Conservation (phyloP, 2,329 filamentous ascomycete species). For the Rhynchosporium graminicola region DNA sequence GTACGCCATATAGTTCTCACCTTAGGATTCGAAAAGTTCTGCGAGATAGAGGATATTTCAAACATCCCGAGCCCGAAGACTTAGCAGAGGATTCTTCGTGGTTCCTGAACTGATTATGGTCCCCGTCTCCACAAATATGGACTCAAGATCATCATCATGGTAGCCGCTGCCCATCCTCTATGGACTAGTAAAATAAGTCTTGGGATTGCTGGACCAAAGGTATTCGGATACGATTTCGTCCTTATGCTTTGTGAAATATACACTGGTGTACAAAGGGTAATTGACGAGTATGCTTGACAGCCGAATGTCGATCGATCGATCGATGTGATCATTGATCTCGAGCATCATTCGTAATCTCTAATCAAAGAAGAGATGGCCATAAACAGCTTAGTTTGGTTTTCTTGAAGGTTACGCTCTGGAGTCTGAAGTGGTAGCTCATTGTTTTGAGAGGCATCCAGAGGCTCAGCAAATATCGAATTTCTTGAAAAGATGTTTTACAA, state of each 20-base stretch:
- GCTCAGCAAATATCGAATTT: too few species aligned
- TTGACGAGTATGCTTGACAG: conserved; percentile 6
- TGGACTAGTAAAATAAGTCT: conserved; percentile 15
- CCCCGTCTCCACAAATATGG: conserved; percentile 11
- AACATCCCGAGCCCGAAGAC: conserved; percentile 13
- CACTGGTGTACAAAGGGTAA: conserved; percentile 6
- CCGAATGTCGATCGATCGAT: background rate
- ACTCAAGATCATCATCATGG: conserved; percentile 14
- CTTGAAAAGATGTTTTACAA: too few species aligned
- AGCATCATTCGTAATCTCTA: too few species aligned
- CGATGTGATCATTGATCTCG: too few species aligned
- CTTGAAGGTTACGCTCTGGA: too few species aligned
- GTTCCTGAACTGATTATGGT: conserved; percentile 20
- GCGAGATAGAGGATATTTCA: conserved; percentile 6
- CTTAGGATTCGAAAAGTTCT: conserved; percentile 5
- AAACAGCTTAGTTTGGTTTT: too few species aligned
- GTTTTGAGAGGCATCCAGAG: too few species aligned
- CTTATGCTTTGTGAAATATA: conserved; percentile 7
- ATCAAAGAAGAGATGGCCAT: too few species aligned
- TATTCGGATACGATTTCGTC: conserved; percentile 15
- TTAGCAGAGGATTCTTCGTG: conserved; percentile 3
- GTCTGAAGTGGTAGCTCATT: too few species aligned
- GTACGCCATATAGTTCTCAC: conserved; percentile 3
- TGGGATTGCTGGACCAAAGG: conserved; percentile 10
- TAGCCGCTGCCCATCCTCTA: conserved; percentile 8